A percentile compares a stretch with the other conserved stretches of the same genome.
Conservation (phyloP, 176 grass and related monocot species). For the Bromus sterilis region DNA sequence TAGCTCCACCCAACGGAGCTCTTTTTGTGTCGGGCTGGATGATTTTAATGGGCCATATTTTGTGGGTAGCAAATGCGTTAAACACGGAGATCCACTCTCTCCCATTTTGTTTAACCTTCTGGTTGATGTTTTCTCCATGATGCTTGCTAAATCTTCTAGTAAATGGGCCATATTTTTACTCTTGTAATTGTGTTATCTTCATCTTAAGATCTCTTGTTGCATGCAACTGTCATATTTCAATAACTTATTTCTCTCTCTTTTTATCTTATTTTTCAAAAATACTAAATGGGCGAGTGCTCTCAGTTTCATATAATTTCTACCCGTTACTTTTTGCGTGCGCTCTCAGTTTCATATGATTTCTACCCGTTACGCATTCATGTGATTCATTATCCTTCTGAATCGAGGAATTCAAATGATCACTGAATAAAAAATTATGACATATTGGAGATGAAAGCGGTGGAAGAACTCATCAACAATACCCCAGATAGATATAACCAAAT, state of each 20-base stretch:
- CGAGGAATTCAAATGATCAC: neutral
- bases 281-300: too few species aligned
- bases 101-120: neutral
- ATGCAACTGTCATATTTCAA: too few species aligned
- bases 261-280: too few species aligned
- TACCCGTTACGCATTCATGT: neutral
- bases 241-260: too few species aligned
- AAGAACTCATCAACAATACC: slow-evolving; percentile 52
- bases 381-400: neutral
- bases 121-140: neutral
- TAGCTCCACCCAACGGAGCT: neutral
- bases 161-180: too few species aligned
- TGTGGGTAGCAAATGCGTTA: neutral
- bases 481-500: slow-evolving; percentile 51
- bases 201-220: too few species aligned
- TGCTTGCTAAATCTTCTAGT: neutral
- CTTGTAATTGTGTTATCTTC: too few species aligned
- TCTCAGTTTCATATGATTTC: neutral
- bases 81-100: neutral
- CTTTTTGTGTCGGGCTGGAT: neutral
- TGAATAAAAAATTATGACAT: neutral
- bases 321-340: neutral
- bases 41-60: neutral
- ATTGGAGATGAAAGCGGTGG: slow-evolving; percentile 54
- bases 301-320: too few species aligned